A percentile compares a stretch with the other conserved stretches of the same genome.
These are phyloP conservation scores for Chrysoporthe puriensis DNA, from an alignment of 2,329 filamentous ascomycete genomes.

Conservation along the genomic window DNA sequence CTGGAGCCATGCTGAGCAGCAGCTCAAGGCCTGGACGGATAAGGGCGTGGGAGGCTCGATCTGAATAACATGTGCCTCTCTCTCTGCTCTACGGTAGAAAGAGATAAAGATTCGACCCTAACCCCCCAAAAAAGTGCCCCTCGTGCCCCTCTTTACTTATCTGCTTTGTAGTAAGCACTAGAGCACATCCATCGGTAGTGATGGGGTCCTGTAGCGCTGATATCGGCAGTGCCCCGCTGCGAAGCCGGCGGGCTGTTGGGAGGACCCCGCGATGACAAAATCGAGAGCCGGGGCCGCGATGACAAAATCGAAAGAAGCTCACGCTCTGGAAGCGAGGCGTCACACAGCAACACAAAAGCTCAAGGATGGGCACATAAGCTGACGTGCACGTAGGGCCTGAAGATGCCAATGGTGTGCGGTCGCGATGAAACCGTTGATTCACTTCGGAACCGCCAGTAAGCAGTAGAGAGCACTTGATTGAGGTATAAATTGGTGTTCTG, in stretches of 20 bases:
- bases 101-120: background rate
- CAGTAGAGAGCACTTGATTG: background rate
- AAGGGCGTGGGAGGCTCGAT: background rate
- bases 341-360: too few species aligned
- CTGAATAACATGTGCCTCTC: too few species aligned
- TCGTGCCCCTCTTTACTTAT: too few species aligned
- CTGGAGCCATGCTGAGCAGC: slow-evolving; percentile 22
- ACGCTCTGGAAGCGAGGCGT: too few species aligned
- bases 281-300: background rate
- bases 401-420: too few species aligned
- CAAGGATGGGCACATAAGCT: too few species aligned
- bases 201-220: background rate
- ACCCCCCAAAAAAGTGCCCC: background rate
- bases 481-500: background rate
- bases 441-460: too few species aligned
- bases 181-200: background rate
- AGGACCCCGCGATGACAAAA: slow-evolving; percentile 27
- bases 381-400: too few species aligned
- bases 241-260: slow-evolving; percentile 17
- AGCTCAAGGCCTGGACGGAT: slow-evolving; percentile 14
- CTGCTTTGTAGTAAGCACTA: background rate
- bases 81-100: too few species aligned
- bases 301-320: too few species aligned
- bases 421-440: too few species aligned
- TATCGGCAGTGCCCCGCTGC: slow-evolving; percentile 10